Conservation (phyloP, 2,329 filamentous ascomycete species). For the Ophiostoma australiae region DNA sequence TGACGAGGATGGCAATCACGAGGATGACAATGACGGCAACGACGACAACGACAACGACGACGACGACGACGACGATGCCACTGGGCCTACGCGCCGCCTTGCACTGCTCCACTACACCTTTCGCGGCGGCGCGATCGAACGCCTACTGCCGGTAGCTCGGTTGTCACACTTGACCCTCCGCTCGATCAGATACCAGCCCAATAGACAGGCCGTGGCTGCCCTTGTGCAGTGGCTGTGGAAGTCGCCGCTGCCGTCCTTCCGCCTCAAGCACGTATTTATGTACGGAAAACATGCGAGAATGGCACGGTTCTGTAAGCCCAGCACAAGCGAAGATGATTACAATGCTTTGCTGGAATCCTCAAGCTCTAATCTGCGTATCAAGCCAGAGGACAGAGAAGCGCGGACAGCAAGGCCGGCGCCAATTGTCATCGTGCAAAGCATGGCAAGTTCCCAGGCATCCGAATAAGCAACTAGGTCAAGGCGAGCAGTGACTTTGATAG, state of each 20-base stretch:
- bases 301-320: background rate
- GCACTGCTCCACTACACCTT: background rate
- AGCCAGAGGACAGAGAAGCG: background rate
- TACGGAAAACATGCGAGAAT: background rate
- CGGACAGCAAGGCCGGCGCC: background rate
- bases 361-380: background rate
- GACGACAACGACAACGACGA: background rate
- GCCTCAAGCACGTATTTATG: background rate
- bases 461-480: too few species aligned
- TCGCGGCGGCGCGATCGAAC: background rate
- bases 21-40: background rate
- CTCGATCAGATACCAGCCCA: background rate
- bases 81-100: background rate
- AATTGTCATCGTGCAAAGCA: background rate
- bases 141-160: background rate
- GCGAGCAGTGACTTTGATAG: too few species aligned
- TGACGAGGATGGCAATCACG: background rate
- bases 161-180: background rate
- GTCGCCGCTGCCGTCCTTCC: background rate
- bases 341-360: too few species aligned
- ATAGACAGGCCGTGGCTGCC: background rate
- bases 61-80: too few species aligned
- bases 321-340: too few species aligned
- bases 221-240: background rate
- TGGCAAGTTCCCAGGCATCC: background rate